These are phyloP conservation scores for Stachybotrys chlorohalonatus DNA, from an alignment of 2,329 filamentous ascomycete species.

Conservation along the genomic window DNA sequence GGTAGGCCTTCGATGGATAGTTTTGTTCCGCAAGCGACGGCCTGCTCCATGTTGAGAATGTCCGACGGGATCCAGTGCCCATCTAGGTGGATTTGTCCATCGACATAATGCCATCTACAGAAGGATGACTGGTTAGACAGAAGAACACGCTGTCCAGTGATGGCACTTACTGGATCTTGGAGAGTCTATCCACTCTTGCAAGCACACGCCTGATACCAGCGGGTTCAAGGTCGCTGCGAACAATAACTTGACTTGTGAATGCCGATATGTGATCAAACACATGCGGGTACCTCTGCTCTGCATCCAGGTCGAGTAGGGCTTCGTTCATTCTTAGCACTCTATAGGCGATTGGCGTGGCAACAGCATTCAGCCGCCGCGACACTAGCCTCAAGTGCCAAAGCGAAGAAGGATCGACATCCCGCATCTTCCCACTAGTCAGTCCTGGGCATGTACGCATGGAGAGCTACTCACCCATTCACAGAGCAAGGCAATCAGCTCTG, in stretches of 20 bases:
- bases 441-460: not conserved
- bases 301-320: slow-evolving; percentile 22
- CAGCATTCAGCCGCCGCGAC: slow-evolving; percentile 28
- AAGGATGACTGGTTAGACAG: slow-evolving; percentile 4
- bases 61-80: slow-evolving; percentile 28
- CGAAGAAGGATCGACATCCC: slow-evolving; percentile 23
- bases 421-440: slow-evolving; percentile 22
- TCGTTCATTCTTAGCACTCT: slow-evolving; percentile 27
- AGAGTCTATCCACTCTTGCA: slow-evolving; percentile 23
- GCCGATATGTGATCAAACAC: slow-evolving; percentile 24
- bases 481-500: slow-evolving; percentile 32
- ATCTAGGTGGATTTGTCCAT: slow-evolving; percentile 12
- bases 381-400: slow-evolving; percentile 25
- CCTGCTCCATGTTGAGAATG: slow-evolving; percentile 22
- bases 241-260: slow-evolving; percentile 30
- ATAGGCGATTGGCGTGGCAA: slow-evolving; percentile 34
- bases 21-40: slow-evolving; percentile 17
- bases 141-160: not conserved
- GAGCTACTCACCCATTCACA: slow-evolving; percentile 26
- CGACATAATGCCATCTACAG: slow-evolving; percentile 29
- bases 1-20: slow-evolving; percentile 33
- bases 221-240: slow-evolving; percentile 30
- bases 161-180: slow-evolving; percentile 27
- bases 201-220: slow-evolving; percentile 24
- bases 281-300: slow-evolving; percentile 20